Conservation (phyloP, 331 rosid species). For the Spiraea crenata region DNA sequence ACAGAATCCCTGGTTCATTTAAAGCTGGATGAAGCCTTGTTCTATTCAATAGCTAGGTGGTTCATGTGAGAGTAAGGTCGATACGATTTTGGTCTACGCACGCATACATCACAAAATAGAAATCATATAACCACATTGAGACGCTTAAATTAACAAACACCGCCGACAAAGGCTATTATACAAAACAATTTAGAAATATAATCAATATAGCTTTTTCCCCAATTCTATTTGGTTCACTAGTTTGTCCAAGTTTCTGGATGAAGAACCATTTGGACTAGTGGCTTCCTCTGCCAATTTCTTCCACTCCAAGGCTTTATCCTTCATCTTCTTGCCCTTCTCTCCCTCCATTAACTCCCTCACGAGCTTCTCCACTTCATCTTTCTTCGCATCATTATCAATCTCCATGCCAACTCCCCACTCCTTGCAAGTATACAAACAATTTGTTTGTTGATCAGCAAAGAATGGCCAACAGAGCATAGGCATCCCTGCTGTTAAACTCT, state of each 20-base stretch:
- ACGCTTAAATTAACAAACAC: too few relatives aligned
- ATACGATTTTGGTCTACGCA: too few relatives aligned
- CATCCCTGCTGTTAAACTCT: not conserved
- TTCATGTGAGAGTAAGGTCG: too few relatives aligned
- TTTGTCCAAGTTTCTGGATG: not conserved
- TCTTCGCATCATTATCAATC: not conserved
- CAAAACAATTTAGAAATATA: too few relatives aligned
- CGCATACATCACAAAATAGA: too few relatives aligned
- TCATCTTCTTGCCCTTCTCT: conserved; percentile 14
- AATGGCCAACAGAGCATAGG: conserved; percentile 13
- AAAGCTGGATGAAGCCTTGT: too few relatives aligned
- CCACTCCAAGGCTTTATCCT: not conserved
- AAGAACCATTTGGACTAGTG: not conserved
- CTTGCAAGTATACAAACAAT: not conserved
- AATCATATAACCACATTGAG: too few relatives aligned
- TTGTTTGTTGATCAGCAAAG: not conserved
- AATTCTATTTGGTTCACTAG: not conserved
- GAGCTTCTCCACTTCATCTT: conserved; percentile 14
- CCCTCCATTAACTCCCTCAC: not conserved
- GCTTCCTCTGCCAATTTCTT: conserved; percentile 5
- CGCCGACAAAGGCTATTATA: too few relatives aligned
- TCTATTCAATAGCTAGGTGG: too few relatives aligned
- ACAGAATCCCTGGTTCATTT: too few relatives aligned
- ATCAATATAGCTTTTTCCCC: too few relatives aligned
- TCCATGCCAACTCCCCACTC: conserved; percentile 11